Evolutionary conservation across 106 monocot genomes (phyloP).

Genomic region (Dendrobium nobile): DNA sequence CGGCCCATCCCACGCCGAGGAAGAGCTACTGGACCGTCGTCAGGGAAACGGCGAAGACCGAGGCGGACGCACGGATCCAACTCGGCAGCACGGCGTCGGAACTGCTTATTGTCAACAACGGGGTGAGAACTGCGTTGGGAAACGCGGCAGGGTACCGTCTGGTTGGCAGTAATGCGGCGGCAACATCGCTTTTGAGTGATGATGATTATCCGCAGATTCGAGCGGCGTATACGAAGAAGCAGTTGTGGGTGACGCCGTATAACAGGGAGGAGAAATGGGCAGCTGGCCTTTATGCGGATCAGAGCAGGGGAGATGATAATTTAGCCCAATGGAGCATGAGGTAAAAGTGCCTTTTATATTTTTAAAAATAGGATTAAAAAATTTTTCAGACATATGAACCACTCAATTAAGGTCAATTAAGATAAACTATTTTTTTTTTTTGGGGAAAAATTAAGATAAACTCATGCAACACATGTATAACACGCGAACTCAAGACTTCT

Average conservation of each 20-base stretch:
- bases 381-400: too few relatives aligned
- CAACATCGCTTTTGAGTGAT: constrained; percentile 39
- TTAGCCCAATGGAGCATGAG: constrained; percentile 47
- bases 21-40: constrained; percentile 72
- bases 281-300: constrained; percentile 32
- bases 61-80: constrained; percentile 36
- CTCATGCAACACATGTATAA: too few relatives aligned
- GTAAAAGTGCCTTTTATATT: constrained; percentile 20
- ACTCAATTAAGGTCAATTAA: too few relatives aligned
- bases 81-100: constrained; percentile 28
- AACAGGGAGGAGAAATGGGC: constrained; percentile 57
- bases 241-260: constrained; percentile 70
- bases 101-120: constrained; percentile 39
- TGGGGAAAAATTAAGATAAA: too few relatives aligned
- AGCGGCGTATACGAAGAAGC: constrained; percentile 48
- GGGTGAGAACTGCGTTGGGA: constrained; percentile 49
- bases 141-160: constrained; percentile 56
- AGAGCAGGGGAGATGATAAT: constrained; percentile 53
- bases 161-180: constrained; percentile 10
- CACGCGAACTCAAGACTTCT: too few relatives aligned
- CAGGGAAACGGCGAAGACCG: constrained; percentile 39
- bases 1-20: constrained; percentile 6
- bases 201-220: constrained; percentile 53
- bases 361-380: too few relatives aligned
- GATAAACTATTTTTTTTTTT: too few relatives aligned